Base-by-base conservation (phyloP, 2,329 filamentous ascomycete genomes). In the Simplicillium aogashimaense region DNA sequence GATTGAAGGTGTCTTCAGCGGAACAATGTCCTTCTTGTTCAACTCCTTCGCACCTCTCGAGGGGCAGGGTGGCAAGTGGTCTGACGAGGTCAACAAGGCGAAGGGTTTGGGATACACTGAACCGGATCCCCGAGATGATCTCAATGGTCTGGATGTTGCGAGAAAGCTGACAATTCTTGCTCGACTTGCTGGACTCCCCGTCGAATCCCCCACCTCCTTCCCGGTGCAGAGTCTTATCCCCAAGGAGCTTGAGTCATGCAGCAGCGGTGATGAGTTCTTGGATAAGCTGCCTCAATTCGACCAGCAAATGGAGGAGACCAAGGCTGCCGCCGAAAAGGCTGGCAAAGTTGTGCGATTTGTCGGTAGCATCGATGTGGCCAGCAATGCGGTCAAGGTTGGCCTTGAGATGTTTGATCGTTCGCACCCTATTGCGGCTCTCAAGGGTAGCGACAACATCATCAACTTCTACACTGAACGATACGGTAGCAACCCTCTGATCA, bases 401-500 rank as follows among this genome's bases (percentile, higher is more conserved):
- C 66, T 98, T 48, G 83, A 95, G 72, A 86, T 83, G 65, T 89
- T 88, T 52, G 88, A 94, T 50, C 78, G 78, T 51, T 85, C 83
- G 45, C 87, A 94, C 57, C 86, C 92, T 11, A 95, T 98, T 65
- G 92, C 92, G 12, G 83, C 85, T 36, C 72, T 98, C 43, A 94
- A 95, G 74, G 92, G 92, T 29, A 97, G 89, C 61, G 92, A 97
- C 60, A 98, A 98, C 69, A 94, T 98, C 59, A 95, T 98, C 58
- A 94, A 83, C 70, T 95, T 98, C 71, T 94, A 95, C 66, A 98
- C 92, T 6, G 84, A 94, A 72, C 76, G 92, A 53, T 98, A 98
- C 58, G 88, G 88, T 43, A 75, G 71, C 57, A 94, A 90, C 63
- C 89, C 92, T 34, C 70, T 98, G 47, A 95, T 95, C 57, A 78